Percentiles rank a stretch among this genome's conserved stretches.
Conservation (phyloP, 2,329 filamentous ascomycete genomes). For the Paraphaeosphaeria minitans region DNA sequence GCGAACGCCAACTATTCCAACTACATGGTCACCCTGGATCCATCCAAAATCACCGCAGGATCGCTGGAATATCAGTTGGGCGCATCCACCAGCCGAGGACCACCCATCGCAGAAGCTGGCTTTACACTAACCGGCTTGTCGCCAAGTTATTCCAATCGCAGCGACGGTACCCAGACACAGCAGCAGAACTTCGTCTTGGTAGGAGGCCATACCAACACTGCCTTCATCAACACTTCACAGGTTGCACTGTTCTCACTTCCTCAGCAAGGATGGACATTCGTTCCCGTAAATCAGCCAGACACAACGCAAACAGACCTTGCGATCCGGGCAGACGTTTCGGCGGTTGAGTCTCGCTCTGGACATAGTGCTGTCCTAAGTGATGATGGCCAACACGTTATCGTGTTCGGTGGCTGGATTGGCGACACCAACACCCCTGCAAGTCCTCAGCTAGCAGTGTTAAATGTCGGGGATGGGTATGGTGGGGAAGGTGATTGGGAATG, state of each 20-base stretch:
- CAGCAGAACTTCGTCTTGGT: constrained; percentile 80
- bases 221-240: constrained; percentile 94
- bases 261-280: constrained; percentile 83
- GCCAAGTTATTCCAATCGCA: constrained; percentile 71
- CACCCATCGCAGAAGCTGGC: constrained; percentile 82
- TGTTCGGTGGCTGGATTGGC: constrained; percentile 93
- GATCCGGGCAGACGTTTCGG: constrained; percentile 51
- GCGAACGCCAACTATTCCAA: constrained; percentile 78
- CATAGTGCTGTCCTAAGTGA: constrained; percentile 83
- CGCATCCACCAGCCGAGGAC: constrained; percentile 59
- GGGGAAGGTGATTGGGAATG: constrained; percentile 68
- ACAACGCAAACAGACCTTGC: constrained; percentile 62
- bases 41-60: constrained; percentile 47
- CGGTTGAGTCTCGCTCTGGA: constrained; percentile 81
- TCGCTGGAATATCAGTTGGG: constrained; percentile 53
- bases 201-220: constrained; percentile 80
- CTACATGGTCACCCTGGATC: constrained; percentile 71
- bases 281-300: constrained; percentile 63
- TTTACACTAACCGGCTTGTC: constrained; percentile 79
- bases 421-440: constrained; percentile 74
- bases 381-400: constrained; percentile 76
- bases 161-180: constrained; percentile 66
- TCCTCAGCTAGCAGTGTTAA: constrained; percentile 79
- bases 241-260: constrained; percentile 86
- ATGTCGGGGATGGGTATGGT: constrained; percentile 76